Conservation (phyloP, 225 moss, liverwort and hornwort species). For the Anthoceros angustus region DNA sequence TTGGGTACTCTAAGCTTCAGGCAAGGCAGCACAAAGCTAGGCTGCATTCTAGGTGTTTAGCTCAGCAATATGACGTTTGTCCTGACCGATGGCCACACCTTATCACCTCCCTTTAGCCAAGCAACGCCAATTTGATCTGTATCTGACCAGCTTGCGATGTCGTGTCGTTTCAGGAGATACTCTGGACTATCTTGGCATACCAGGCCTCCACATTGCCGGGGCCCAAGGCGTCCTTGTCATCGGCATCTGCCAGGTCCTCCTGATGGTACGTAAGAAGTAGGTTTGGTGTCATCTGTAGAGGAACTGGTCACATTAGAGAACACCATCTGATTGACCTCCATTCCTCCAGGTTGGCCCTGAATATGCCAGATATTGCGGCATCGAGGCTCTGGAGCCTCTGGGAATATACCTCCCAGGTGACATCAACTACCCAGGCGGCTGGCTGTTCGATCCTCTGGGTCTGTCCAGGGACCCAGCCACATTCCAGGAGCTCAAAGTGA, state of each 20-base stretch:
- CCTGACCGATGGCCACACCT: not conserved
- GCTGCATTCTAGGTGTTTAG: not conserved
- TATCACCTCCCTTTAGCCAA: not conserved
- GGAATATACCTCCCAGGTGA: constrained; percentile 85
- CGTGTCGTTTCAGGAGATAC: constrained; percentile 46
- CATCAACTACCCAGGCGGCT: constrained; percentile 76
- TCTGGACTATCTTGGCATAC: constrained; percentile 83
- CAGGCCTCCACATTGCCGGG: constrained; percentile 87
- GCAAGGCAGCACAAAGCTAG: constrained; percentile 19
- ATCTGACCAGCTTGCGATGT: no score
- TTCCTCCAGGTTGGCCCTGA: constrained; percentile 58
- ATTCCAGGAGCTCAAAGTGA: constrained; percentile 78
- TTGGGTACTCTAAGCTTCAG: constrained; percentile 87
- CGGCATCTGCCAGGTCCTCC: constrained; percentile 79
- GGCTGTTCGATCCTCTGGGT: constrained; percentile 70
- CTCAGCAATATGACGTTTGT: not conserved
- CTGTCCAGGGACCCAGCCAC: constrained; percentile 47
- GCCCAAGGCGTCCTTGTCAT: constrained; percentile 86
- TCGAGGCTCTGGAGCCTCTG: constrained; percentile 81
- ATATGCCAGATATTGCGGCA: constrained; percentile 82
- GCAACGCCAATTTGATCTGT: not conserved
- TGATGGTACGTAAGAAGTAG: constrained; percentile 44
- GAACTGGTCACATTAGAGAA: not conserved
- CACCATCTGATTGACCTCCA: not conserved
- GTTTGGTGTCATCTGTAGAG: not conserved